Evolutionary conservation across 768 basidiomycete species (phyloP).

Genomic region (Galerina sulciceps): DNA sequence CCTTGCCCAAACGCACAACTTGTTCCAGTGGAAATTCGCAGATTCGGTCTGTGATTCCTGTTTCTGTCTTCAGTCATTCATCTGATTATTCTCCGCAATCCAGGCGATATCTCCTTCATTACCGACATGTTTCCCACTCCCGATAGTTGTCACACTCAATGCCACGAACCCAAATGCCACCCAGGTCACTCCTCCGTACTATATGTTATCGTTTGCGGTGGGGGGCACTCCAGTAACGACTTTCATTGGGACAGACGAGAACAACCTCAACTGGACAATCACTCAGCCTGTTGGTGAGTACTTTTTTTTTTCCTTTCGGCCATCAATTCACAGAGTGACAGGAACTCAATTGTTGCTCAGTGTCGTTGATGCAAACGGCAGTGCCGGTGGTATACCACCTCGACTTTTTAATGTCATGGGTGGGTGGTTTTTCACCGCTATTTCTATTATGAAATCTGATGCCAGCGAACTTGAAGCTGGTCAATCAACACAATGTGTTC

Average conservation of each 20-base stretch:
- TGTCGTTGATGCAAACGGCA: slow-evolving; percentile 48
- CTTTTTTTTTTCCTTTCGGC: neutral
- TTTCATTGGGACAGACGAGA: slow-evolving; percentile 38
- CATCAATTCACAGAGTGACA: slow-evolving; percentile 17
- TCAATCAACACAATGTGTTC: slow-evolving; percentile 35
- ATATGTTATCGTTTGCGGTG: slow-evolving; percentile 45
- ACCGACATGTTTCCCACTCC: slow-evolving; percentile 30
- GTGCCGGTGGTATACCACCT: slow-evolving; percentile 43
- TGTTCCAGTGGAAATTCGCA: slow-evolving; percentile 25
- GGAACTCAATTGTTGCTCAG: slow-evolving; percentile 47
- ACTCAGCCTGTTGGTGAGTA: slow-evolving; percentile 43
- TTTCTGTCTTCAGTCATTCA: neutral
- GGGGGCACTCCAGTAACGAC: slow-evolving; percentile 38
- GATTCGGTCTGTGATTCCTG: slow-evolving; percentile 10
- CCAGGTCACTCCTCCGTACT: slow-evolving; percentile 39
- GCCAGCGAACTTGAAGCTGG: slow-evolving; percentile 26
- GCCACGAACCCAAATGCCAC: slow-evolving; percentile 17
- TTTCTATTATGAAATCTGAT: neutral
- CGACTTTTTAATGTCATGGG: slow-evolving; percentile 38
- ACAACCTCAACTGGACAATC: slow-evolving; percentile 45
- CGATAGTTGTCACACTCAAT: slow-evolving; percentile 28
- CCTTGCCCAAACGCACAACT: slow-evolving; percentile 14
- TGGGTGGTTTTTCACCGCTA: slow-evolving; percentile 22
- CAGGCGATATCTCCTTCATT: slow-evolving; percentile 24
- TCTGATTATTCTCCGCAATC: neutral